These are phyloP conservation scores for Triangularia setosa DNA, from an alignment of 2,329 filamentous ascomycete species.

Conservation along the genomic window DNA sequence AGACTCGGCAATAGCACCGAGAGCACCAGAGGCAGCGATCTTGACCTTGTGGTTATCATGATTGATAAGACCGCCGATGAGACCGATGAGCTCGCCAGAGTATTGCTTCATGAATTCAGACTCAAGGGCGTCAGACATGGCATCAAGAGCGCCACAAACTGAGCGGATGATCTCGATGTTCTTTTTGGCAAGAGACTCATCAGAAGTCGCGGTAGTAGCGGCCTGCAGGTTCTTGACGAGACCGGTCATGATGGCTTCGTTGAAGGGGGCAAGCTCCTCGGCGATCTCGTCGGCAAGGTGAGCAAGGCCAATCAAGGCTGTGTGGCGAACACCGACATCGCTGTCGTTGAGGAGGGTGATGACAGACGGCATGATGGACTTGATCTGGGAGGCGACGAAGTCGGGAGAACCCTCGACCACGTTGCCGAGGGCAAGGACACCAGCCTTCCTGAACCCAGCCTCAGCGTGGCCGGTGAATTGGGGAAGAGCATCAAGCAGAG, in stretches of 20 bases:
- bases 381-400: conserved; percentile 91
- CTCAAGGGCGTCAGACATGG: conserved; percentile 81
- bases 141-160: conserved; percentile 85
- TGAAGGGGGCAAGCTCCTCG: conserved; percentile 82
- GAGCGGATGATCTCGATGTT: conserved; percentile 84
- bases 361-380: conserved; percentile 79
- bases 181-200: conserved; percentile 63
- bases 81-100: conserved; percentile 74
- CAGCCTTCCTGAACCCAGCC: conserved; percentile 79
- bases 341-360: conserved; percentile 78
- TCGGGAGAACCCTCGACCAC: conserved; percentile 95
- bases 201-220: conserved; percentile 63
- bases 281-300: conserved; percentile 89
- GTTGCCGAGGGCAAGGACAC: conserved; percentile 87
- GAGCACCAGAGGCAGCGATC: conserved; percentile 79
- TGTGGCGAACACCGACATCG: conserved; percentile 80
- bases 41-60: conserved; percentile 88
- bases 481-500: conserved; percentile 80
- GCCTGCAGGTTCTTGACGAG: conserved; percentile 86
- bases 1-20: conserved; percentile 85
- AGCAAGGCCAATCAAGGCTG: conserved; percentile 81
- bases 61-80: conserved; percentile 77
- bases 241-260: conserved; percentile 77
- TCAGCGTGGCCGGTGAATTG: conserved; percentile 72
- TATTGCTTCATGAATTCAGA: conserved; percentile 77